Percentiles rank a stretch among this genome's conserved stretches.
Evolutionary conservation across 1,284 basidiomycete species (phyloP).

Genomic region (Pascua sp.): DNA sequence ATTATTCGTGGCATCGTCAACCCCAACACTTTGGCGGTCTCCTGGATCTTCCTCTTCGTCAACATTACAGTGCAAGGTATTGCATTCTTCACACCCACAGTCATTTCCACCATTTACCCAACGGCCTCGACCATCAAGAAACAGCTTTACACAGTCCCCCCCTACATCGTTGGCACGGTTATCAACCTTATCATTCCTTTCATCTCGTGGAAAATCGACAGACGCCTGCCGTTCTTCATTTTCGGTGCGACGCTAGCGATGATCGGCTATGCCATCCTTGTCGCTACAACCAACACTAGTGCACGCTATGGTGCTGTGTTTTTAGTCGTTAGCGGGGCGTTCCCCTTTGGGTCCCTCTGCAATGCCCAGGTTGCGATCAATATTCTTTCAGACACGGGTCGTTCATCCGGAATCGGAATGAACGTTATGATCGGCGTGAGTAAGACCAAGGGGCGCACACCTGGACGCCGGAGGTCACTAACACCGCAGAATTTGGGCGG

Average conservation of each 20-base stretch:
- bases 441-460: too few relatives aligned
- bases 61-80: slow-evolving; percentile 38
- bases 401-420: slow-evolving; percentile 14
- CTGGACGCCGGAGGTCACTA: too few relatives aligned
- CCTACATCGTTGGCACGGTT: slow-evolving; percentile 38
- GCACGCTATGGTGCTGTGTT: slow-evolving; percentile 18
- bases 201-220: slow-evolving; percentile 36
- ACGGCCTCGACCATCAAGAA: slow-evolving; percentile 21
- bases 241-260: slow-evolving; percentile 32
- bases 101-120: slow-evolving; percentile 32
- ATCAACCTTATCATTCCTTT: slow-evolving; percentile 32
- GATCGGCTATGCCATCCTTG: slow-evolving; percentile 35
- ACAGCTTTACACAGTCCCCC: slow-evolving; percentile 45
- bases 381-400: slow-evolving; percentile 9
- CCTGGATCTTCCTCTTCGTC: slow-evolving; percentile 46
- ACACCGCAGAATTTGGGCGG: slow-evolving; percentile 16
- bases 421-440: slow-evolving; percentile 17
- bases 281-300: slow-evolving; percentile 14
- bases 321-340: slow-evolving; percentile 9
- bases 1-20: slow-evolving; percentile 18
- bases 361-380: slow-evolving; percentile 11
- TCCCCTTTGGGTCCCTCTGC: slow-evolving; percentile 13
- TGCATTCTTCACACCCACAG: slow-evolving; percentile 32
- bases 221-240: slow-evolving; percentile 36
- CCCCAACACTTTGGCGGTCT: slow-evolving; percentile 27